A percentile compares a stretch with the other conserved stretches of the same genome.
Conservation (phyloP, 441 rosid species). For the Eruca vesicaria region DNA sequence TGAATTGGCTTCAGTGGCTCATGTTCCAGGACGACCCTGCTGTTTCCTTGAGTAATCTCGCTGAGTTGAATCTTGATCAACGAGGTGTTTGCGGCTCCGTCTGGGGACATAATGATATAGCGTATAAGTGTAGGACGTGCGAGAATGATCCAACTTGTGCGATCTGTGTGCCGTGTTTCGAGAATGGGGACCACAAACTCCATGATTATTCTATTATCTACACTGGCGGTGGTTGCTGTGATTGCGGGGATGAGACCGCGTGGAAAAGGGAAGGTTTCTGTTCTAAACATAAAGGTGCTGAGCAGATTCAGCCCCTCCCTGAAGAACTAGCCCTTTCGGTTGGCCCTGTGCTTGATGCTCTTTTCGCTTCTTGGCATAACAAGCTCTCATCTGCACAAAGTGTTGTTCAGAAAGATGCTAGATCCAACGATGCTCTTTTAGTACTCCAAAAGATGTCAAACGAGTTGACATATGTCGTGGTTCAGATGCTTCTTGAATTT, state of each 20-base stretch:
- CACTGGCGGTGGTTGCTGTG: slow-evolving; percentile 97
- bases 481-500: background rate
- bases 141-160: slow-evolving; percentile 96
- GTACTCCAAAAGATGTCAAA: background rate
- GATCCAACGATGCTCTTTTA: background rate
- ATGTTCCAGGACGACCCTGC: slow-evolving; percentile 78
- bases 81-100: slow-evolving; percentile 98
- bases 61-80: slow-evolving; percentile 48
- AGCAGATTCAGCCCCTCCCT: slow-evolving; percentile 91
- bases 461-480: background rate
- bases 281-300: slow-evolving; percentile 89
- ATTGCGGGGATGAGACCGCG: slow-evolving; percentile 97
- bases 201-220: slow-evolving; percentile 87
- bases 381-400: background rate
- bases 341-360: slow-evolving; percentile 78
- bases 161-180: slow-evolving; percentile 91
- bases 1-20: slow-evolving; percentile 87
- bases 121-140: slow-evolving; percentile 86
- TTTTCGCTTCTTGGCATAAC: slow-evolving; percentile 53
- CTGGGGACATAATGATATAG: slow-evolving; percentile 92
- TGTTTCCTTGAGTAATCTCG: slow-evolving; percentile 50
- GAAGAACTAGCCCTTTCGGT: slow-evolving; percentile 61
- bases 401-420: slow-evolving; percentile 1
- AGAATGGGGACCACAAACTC: slow-evolving; percentile 72
- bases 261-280: slow-evolving; percentile 97